Evolutionary conservation across 495 filamentous ascomycete species (phyloP).

Genomic region (Sabuloglossum arenarium): DNA sequence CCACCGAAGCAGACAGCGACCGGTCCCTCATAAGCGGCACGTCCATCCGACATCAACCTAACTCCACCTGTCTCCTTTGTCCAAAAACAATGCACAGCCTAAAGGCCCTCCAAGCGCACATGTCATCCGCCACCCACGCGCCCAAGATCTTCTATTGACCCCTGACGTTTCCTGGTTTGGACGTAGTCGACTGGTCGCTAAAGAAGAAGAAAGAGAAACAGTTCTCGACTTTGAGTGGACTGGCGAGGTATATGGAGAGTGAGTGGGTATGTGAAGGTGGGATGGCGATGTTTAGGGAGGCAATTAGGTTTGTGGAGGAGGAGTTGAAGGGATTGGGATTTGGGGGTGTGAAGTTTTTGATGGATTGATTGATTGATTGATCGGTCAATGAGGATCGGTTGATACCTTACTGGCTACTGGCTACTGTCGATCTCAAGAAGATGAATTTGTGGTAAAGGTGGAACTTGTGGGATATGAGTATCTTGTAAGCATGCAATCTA

Average conservation of each 20-base stretch:
- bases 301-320: neutral
- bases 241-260: neutral
- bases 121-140: neutral
- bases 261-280: neutral
- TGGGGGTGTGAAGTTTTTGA: neutral
- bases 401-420: no score
- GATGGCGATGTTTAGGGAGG: neutral
- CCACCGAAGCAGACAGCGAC: neutral
- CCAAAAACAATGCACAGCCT: neutral
- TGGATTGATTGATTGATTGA: neutral
- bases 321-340: neutral
- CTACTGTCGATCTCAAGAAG: no score
- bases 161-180: neutral
- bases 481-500: no score
- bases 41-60: neutral
- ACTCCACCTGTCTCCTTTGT: neutral
- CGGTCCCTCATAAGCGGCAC: neutral
- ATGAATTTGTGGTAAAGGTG: no score
- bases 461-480: no score
- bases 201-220: neutral
- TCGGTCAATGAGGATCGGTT: no score
- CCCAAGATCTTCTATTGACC: neutral
- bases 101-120: neutral
- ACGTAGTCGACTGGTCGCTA: neutral
- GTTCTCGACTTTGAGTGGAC: neutral